A percentile compares a stretch with the other conserved stretches of the same genome.
Conservation (phyloP, 805 yeast species). For the Starmerella sirachaensis region DNA sequence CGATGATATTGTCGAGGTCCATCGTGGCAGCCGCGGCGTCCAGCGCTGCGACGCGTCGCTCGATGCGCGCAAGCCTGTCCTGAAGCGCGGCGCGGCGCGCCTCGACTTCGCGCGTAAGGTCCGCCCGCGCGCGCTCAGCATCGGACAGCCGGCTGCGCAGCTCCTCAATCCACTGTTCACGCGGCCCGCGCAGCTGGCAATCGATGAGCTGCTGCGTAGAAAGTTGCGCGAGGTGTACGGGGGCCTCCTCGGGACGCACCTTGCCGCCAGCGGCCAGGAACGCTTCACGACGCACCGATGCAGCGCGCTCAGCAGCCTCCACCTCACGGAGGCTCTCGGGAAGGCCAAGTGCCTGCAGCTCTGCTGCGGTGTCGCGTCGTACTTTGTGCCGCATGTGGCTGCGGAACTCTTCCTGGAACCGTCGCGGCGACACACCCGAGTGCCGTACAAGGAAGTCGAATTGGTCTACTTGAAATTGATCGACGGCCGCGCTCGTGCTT, state of each 20-base stretch:
- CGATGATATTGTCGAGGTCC: no score
- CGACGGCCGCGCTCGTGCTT: conserved; percentile 1
- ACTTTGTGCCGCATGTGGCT: no score
- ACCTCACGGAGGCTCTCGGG: conserved; percentile 5
- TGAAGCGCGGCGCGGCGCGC: neutral
- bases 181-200: conserved; percentile 7
- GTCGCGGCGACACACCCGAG: neutral
- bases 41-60: neutral
- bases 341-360: conserved; percentile 1
- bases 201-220: conserved; percentile 8
- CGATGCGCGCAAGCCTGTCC: conserved; percentile 1
- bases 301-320: conserved; percentile 6
- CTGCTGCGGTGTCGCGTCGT: conserved; percentile 1
- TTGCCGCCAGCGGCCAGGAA: neutral
- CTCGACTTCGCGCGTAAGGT: neutral
- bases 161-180: conserved; percentile 11
- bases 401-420: conserved; percentile 1
- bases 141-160: neutral
- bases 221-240: conserved; percentile 7
- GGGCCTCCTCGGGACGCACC: conserved; percentile 6
- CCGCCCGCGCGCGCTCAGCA: neutral
- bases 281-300: conserved; percentile 4
- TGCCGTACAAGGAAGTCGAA: conserved; percentile 2
- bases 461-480: conserved; percentile 1
- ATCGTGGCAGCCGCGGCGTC: neutral